Evolutionary conservation across 257 asterid species (phyloP), one percentile per base, ranked within the genome.

Genomic region (Sherardia arvensis): DNA sequence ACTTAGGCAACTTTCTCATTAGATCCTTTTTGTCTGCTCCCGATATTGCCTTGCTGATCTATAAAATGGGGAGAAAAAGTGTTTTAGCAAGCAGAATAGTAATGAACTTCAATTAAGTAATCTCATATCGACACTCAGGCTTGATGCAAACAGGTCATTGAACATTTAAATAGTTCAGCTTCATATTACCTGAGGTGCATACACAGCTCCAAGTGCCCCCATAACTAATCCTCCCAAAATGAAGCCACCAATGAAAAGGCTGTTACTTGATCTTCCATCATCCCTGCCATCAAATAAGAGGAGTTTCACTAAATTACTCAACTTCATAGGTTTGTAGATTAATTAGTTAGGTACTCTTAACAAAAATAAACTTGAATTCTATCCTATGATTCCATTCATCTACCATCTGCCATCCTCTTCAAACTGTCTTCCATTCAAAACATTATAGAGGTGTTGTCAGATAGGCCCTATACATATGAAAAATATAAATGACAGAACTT

Each of bases 1-100:
- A 91, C 69, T 91, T 91, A 59, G 98, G 96, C 76, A 91, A 78
- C 69, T 86, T 91, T 65, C 82, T 84, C 95, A 86, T 83, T 61
- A 91, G 74, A 53, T 91, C 94, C 72, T 91, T 91, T 62, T 75
- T 88, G 80, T 91, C 91, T 38, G 91, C 62, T 53, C 81, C 87
- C 59, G 82, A 75, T 67, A 88, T 58, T 69, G 85, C 85, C 71
- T 71, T 81, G 81, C 91, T 86, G 71, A 88, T 84, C 98, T 91
- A 84, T 20, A 65, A 56, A 73, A 26, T 36, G 25, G 43, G 27
- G 61, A 48, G 36, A 69, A 36, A n/a, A 15, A 58, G 65, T 15
- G n/a, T 53, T 27, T 66, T 21, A 45, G 59, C n/a, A 23, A 8
- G 58, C 62, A 5, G 25, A 51, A 69, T 20, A 1, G 27, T 15